Base-by-base conservation (phyloP, 139 green algal species). In the Nannochloris sp. region DNA sequence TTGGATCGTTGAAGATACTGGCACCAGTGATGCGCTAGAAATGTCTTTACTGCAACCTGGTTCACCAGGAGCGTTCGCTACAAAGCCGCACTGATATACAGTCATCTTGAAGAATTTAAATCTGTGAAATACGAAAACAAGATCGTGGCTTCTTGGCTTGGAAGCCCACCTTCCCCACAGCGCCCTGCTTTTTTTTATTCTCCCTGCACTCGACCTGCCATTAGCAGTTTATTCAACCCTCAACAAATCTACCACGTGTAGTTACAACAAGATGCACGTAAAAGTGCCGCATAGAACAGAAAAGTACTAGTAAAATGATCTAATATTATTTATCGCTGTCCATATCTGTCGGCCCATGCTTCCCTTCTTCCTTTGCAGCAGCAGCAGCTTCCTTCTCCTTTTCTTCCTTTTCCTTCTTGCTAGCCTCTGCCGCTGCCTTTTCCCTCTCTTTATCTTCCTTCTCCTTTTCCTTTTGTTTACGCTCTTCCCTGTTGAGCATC, bases 401-500 rank as follows among this genome's bases (percentile, higher is more conserved):
- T 45, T 29, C n/a, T 42, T 7, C 55, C 55, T 42, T 9, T 62
- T 23, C 54, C 56, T 54, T 33, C 35, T 34, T 68, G 58, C 48
- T 59, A n/a, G 48, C 48, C 35, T 29, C 54, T 15, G 15, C 54
- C n/a, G 15, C 35, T 38, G 31, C 6, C 35, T 59, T 68, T 19
- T 47, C 24, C 30, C 45, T 47, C 3, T 44, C 27, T 31, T 30
- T 24, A 59, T 3, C 19, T 9, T 38, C 25, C 27, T 23, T 6
- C 25, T 60, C 19, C 44, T 61, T 24, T 58, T 61, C 6, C 6
- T 33, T 6, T 53, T 64, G 27, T 46, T 68, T 32, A 25, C 19
- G 25, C 55, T 64, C 63, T 5, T 89, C 83, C 82, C 95, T 96
- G 87, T 99, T 99, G 71, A 97, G 93, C 54, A 99, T 97, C 30